Base-by-base conservation (phyloP, 352 stramenopile species). In the Saprolegnia parasitica region DNA sequence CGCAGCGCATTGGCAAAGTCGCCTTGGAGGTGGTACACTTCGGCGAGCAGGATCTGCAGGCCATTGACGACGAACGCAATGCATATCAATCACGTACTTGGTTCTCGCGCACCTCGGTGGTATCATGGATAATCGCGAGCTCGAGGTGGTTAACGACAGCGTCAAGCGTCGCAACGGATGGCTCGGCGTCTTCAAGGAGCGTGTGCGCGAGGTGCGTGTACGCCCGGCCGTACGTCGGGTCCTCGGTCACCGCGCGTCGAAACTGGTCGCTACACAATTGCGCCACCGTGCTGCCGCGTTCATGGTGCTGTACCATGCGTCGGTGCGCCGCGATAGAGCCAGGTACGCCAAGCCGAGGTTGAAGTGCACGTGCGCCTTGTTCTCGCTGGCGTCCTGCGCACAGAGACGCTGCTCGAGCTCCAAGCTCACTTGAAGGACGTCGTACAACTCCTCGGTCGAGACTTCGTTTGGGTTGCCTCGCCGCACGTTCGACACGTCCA, bases 141-240 rank as follows among this genome's bases (percentile, higher is more conserved):
- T 70, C 63, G 18, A 70, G 26, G 63, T 47, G 62, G n/a, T 39
- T n/a, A 16, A 70, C 45, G 54, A 70, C 42, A 16, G 18, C 42
- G 9, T 62, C 32, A 1, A 70, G 23, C 1, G 39, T 60, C 29
- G 26, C 35, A 24, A 26, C 37, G 21, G 16, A 29, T 61, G 54
- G 63, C 2, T n/a, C 39, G 13, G 3, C 52, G 4, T 70, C 63
- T 9, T 61, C 8, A 3, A 70, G 15, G 15, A 70, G 23, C 29
- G 39, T 63, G 29, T 70, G 63, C 4, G 63, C 42, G 13, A 70
- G 39, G n/a, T 63, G 16, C 16, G 63, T 70, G 26, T 70, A 70
- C 1, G 63, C 63, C 42, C 63, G 63, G 35, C 63, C 63, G 40
- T 62, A 56, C 16, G 63, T 61, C n/a, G 49, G 32, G 63, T 70